Base-by-base conservation (phyloP, 75 land plant species). In the Sequoiadendron giganteum region DNA sequence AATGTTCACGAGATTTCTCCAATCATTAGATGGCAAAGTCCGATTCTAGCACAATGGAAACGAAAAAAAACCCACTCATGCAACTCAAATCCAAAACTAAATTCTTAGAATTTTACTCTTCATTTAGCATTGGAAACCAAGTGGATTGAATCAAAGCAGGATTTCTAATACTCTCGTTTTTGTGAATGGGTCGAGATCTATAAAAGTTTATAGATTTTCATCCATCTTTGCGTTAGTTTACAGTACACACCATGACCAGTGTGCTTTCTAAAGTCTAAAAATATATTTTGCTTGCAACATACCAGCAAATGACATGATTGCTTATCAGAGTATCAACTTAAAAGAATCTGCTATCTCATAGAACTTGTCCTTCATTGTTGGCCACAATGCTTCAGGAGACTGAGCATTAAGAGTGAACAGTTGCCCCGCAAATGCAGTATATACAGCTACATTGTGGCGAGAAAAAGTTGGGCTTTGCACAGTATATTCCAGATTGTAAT, bases 401-500 rank as follows among this genome's bases (percentile, higher is more conserved):
- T 97, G 99, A 1, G 95, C 97, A 89, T 95, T 97, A 43, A 96
- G 87, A 36, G 99, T 93, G 85, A 86, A 97, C 85, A 97, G 87
- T 89, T 88, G 88, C 32, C 96, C 95, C 3, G 79, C 77, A n/a
- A 47, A 80, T 18, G 91, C 90, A 72, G 94, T 88, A 87, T 95
- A 98, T 36, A 98, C 96, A 15, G 99, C 94, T 1, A 98, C 90
- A 87, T 98, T 97, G 75, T 95, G 99, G 54, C 97, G 90, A 38
- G 86, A 91, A 83, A 98, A 98, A 14, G 94, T 70, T 2, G 97
- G 93, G 61, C 94, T 93, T 78, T 95, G 91, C 42, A 98, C 99
- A 68, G 42, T 87, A 72, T 93, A 98, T 83, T 98, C 97, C 42
- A 98, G 90, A 58, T 90, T 91, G 87, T 98, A 97, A 89, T 97